Percentiles rank a stretch among this genome's conserved stretches.
phyloP scores from a whole-genome alignment of 257 asterid genomes.

The Petrea volubilis region DNA sequence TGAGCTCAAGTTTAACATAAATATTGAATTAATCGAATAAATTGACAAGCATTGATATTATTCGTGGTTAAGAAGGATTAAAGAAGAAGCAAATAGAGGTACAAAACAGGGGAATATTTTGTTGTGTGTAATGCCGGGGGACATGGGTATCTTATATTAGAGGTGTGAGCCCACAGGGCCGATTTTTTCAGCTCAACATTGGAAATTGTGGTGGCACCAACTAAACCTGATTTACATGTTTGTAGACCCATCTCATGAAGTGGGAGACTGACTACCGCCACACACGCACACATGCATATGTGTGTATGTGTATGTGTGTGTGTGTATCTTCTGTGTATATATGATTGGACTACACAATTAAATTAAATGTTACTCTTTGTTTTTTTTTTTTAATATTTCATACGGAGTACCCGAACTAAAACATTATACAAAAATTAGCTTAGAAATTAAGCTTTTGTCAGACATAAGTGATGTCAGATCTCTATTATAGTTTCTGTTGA shows the following conservation, averaged over 20 bases:
- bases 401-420: neutral
- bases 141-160: conserved; percentile 32
- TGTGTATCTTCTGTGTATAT: neutral
- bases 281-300: no score
- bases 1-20: neutral
- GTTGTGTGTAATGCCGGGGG: conserved; percentile 16
- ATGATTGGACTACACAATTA: neutral
- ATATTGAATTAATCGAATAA: neutral
- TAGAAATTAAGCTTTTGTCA: neutral
- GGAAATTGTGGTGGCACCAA: conserved; percentile 41
- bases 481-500: neutral
- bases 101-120: conserved; percentile 31
- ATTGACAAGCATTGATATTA: neutral
- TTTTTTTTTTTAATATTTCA: no score
- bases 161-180: conserved; percentile 18
- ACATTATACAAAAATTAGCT: neutral
- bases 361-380: neutral
- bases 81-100: neutral
- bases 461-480: neutral
- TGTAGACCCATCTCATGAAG: conserved; percentile 12
- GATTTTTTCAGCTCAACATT: conserved; percentile 16
- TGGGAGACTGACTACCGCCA: conserved; percentile 19
- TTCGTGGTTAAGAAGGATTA: conserved; percentile 1
- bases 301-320: no score
- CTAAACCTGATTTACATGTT: conserved; percentile 14